Evolutionary conservation across 148 eudicot species (phyloP).

Genomic region (Cornus florida): DNA sequence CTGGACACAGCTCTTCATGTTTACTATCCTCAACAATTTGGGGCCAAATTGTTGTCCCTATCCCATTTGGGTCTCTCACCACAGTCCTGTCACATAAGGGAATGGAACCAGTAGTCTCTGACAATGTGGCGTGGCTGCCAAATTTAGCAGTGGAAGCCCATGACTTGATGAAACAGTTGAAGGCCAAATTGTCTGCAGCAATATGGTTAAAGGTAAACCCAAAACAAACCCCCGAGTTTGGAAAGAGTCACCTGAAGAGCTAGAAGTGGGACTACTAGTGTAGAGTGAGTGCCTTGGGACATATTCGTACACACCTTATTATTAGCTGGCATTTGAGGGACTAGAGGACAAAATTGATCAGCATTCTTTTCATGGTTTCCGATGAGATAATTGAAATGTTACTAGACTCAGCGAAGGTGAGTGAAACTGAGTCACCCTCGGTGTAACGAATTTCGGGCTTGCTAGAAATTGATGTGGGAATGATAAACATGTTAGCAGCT

Average conservation of each 20-base stretch:
- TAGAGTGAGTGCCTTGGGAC: neutral
- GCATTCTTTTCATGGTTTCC: conserved; percentile 15
- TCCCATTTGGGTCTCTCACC: neutral
- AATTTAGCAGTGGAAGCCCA: conserved; percentile 22
- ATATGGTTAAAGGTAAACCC: neutral
- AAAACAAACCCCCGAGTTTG: conserved; percentile 18
- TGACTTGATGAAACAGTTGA: neutral
- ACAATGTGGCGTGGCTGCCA: neutral
- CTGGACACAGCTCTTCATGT: neutral
- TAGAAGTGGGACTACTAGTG: neutral
- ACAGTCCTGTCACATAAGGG: conserved; percentile 18
- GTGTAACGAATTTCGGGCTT: too few species aligned
- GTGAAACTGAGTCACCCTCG: too few species aligned
- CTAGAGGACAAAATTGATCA: conserved; percentile 20
- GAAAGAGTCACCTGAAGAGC: conserved; percentile 21
- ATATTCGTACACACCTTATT: too few species aligned
- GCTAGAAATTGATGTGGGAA: too few species aligned
- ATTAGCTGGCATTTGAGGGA: conserved; percentile 14
- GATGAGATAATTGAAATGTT: too few species aligned
- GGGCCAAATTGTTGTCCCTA: conserved; percentile 4
- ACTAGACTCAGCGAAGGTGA: too few species aligned
- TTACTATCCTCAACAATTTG: neutral
- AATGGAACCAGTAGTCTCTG: neutral
- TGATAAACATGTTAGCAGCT: too few species aligned
- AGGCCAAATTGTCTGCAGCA: too few species aligned